phyloP scores from a whole-genome alignment of 768 basidiomycete species.

The Boletus subparvulus region DNA sequence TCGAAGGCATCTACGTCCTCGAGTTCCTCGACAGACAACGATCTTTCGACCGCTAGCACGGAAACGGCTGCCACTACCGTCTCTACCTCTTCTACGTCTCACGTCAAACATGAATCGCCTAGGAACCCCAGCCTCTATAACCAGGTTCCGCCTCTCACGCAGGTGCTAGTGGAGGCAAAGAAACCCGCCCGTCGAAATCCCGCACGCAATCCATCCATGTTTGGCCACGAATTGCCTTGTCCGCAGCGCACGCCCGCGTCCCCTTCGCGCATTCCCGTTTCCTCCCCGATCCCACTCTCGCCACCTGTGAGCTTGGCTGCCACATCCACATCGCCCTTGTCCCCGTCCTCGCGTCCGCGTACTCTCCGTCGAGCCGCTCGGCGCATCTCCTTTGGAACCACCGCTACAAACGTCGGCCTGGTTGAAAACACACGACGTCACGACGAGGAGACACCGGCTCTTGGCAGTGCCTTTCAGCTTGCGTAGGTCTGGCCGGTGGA shows the following conservation, averaged over 20 bases:
- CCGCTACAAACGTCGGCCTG: constrained; percentile 37
- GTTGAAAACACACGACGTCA: constrained; percentile 28
- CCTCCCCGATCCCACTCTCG: constrained; percentile 25
- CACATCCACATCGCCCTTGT: constrained; percentile 14
- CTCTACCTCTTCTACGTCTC: constrained; percentile 17
- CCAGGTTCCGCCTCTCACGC: constrained; percentile 23
- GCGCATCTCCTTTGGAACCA: constrained; percentile 66
- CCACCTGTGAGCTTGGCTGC: constrained; percentile 12
- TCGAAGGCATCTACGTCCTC: constrained; percentile 30
- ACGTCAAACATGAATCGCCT: constrained; percentile 22
- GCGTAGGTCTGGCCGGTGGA: constrained; percentile 32
- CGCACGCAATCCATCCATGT: constrained; percentile 62
- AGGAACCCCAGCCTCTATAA: constrained; percentile 12
- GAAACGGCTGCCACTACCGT: constrained; percentile 32
- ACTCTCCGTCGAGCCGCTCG: constrained; percentile 41
- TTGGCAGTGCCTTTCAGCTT: constrained; percentile 77
- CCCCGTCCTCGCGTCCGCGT: constrained; percentile 23
- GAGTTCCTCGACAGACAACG: constrained; percentile 33
- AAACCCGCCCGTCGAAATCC: constrained; percentile 42
- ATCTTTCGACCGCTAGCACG: constrained; percentile 33
- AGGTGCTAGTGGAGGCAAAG: constrained; percentile 25
- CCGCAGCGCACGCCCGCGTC: constrained; percentile 37
- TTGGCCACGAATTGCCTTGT: constrained; percentile 62
- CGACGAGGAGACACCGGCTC: constrained; percentile 36
- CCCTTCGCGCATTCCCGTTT: constrained; percentile 32